Evolutionary conservation across 768 basidiomycete genomes (phyloP), one percentile per base, ranked within the genome.

Genomic region (Pholiota conissans): DNA sequence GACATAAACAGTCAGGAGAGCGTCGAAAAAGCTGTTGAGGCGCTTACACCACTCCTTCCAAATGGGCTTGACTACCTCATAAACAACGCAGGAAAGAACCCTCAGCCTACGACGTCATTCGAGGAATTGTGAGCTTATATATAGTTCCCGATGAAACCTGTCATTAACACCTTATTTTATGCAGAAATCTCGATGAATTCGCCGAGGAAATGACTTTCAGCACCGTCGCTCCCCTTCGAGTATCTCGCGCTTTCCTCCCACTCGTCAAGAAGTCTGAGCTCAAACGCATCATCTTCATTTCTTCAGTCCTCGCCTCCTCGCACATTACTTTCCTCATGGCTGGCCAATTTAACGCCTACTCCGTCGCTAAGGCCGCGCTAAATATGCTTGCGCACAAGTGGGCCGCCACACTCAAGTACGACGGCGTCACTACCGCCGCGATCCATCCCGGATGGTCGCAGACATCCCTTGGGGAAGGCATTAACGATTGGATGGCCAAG

Each of bases 381-480:
- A 65, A 65, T 39, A 65, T 65, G 67, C 53, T 68, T 16, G 62
- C 61, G n/a, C 61, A 60, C 24, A 68, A 68, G 39, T 68, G 63
- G 63, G 67, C 61, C 28, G 63, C 61, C 26, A 55, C 58, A 9
- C 61, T 68, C 29, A 64, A 61, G 49, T 55, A 40, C 34, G 61
- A 66, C n/a, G n/a, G n/a, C n/a, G n/a, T n/a, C n/a, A n/a, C n/a
- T n/a, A n/a, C n/a, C n/a, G n/a, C n/a, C n/a, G 40, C 65, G 65
- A 26, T 58, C 66, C 42, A 61, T 57, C n/a, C 18, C 57, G 66
- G 66, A 10, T 68, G 63, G 63, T 60, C 65, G 26, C 32, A 61
- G 48, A 68, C 67, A 22, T 62, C 65, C n/a, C 49, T 66, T 27
- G 62, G 67, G 16, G 62, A 56, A 24, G 53, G 48, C 16, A 58